Evolutionary conservation across 2,329 filamentous ascomycete genomes (phyloP).

Genomic region (Pseudogymnoascus sp.): DNA sequence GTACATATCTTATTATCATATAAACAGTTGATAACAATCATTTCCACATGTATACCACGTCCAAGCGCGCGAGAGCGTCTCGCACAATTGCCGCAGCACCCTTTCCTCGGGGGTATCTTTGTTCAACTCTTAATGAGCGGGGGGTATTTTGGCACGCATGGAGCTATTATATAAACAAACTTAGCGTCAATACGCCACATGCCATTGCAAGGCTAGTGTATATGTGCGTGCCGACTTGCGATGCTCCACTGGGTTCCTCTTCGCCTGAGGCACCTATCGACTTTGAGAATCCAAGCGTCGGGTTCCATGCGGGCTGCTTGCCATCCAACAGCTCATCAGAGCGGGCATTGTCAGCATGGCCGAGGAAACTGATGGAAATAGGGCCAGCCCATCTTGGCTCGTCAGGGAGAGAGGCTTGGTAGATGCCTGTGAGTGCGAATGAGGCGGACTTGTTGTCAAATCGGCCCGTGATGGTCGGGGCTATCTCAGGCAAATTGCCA

Average conservation of each 20-base stretch:
- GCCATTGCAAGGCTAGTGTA: neutral
- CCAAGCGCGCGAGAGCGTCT: neutral
- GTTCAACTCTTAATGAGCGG: neutral
- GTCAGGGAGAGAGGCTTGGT: neutral
- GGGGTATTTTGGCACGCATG: neutral
- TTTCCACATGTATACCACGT: neutral
- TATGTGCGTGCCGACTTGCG: neutral
- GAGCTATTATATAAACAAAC: neutral
- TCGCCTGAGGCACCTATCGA: neutral
- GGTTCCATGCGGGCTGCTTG: neutral
- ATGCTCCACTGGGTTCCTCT: neutral
- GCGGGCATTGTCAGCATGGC: neutral
- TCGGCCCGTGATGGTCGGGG: neutral
- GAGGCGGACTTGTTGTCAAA: slow-evolving; percentile 3
- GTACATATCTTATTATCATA: neutral
- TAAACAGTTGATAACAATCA: neutral
- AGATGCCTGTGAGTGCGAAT: neutral
- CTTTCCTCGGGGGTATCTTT: neutral
- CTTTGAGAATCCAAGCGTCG: neutral
- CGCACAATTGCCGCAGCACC: neutral
- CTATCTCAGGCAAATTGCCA: neutral
- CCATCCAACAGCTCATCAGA: neutral
- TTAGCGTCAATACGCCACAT: neutral
- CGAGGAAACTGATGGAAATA: neutral
- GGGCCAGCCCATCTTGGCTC: neutral